A percentile compares a stretch with the other conserved stretches of the same genome.
Evolutionary conservation across 2,329 filamentous ascomycete species (phyloP).

Genomic region (Davidsoniella australis): DNA sequence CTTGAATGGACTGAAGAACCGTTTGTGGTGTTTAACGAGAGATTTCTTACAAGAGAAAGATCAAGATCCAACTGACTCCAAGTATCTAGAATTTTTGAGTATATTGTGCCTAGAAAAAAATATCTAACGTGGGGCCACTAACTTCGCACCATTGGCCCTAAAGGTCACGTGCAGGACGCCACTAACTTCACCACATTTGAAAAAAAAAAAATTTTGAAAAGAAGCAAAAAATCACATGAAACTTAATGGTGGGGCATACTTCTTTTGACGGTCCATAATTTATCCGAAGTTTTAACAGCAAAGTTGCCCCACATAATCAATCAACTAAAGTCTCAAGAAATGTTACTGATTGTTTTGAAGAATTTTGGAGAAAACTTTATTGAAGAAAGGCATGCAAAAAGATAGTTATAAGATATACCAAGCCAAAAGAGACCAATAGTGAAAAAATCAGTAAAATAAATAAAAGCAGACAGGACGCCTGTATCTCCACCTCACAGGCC

Average conservation of each 20-base stretch:
- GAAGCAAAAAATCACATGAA: too few species aligned
- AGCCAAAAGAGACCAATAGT: conserved; percentile 14
- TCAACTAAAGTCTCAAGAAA: neutral
- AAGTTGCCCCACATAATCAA: neutral
- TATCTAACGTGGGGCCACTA: conserved; percentile 4
- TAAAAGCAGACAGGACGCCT: conserved; percentile 7
- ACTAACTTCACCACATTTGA: neutral
- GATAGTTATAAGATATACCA: conserved; percentile 10
- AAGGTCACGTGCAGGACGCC: conserved; percentile 6
- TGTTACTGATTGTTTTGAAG: neutral
- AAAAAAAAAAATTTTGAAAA: neutral
- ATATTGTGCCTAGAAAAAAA: conserved; percentile 3
- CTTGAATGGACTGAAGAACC: conserved; percentile 12
- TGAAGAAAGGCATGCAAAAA: conserved; percentile 19
- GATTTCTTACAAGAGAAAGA: conserved; percentile 7
- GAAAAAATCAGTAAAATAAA: conserved; percentile 11
- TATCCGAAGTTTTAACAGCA: too few species aligned
- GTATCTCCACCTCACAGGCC: conserved; percentile 3
- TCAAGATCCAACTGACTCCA: conserved; percentile 7
- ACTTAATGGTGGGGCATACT: too few species aligned
- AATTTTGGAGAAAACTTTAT: conserved; percentile 6
- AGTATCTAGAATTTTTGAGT: conserved; percentile 10
- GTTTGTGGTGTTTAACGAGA: conserved; percentile 11
- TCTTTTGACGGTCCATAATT: too few species aligned
- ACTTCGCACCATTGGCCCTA: conserved; percentile 5